These are phyloP conservation scores for Colletotrichum horii DNA, from an alignment of 2,329 filamentous ascomycete species.

Conservation along the genomic window DNA sequence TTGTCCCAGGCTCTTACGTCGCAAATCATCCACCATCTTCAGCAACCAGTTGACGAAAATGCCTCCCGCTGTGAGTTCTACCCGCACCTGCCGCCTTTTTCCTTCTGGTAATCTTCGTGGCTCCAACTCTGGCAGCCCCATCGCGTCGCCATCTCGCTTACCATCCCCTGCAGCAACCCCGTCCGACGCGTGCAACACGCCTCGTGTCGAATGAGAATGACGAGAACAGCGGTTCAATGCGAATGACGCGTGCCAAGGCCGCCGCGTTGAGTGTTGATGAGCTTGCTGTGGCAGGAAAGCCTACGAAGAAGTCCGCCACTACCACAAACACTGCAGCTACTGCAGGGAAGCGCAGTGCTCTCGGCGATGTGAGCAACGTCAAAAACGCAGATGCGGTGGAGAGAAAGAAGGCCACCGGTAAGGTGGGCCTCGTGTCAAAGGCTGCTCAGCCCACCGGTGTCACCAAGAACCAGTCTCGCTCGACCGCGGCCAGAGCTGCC, in stretches of 20 bases:
- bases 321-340: conserved; percentile 52
- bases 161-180: conserved; percentile 55
- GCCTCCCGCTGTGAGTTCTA: conserved; percentile 38
- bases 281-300: conserved; percentile 62
- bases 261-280: conserved; percentile 75
- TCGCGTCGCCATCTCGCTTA: conserved; percentile 24
- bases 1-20: conserved; percentile 1
- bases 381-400: conserved; percentile 76
- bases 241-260: conserved; percentile 91
- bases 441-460: conserved; percentile 81
- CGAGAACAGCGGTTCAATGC: conserved; percentile 81
- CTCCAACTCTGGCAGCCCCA: background rate
- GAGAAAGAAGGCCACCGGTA: conserved; percentile 75
- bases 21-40: background rate
- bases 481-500: conserved; percentile 64
- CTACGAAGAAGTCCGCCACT: conserved; percentile 69
- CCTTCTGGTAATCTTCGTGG: background rate
- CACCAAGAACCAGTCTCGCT: conserved; percentile 68
- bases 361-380: conserved; percentile 96
- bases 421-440: conserved; percentile 78
- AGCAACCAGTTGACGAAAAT: conserved; percentile 30
- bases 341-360: conserved; percentile 77
- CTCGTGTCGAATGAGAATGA: conserved; percentile 91
- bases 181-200: conserved; percentile 71
- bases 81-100: background rate